A percentile compares a stretch with the other conserved stretches of the same genome.
Evolutionary conservation across 768 basidiomycete species (phyloP).

Genomic region (Postia placenta): DNA sequence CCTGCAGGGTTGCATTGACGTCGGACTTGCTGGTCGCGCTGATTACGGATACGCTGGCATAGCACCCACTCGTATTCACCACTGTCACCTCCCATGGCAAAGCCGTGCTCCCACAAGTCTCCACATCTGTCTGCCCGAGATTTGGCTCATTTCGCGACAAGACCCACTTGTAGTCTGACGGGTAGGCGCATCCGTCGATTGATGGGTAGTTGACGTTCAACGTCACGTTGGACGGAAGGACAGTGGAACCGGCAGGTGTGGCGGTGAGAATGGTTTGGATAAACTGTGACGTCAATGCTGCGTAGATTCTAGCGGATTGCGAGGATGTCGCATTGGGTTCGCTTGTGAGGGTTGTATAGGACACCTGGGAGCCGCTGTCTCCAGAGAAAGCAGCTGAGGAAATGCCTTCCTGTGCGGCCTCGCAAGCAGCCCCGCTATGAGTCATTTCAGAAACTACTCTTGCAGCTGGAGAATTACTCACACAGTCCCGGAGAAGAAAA

Average conservation of each 20-base stretch:
- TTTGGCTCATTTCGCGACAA: conserved; percentile 25
- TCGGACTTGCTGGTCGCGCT: conserved; percentile 38
- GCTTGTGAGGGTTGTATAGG: conserved; percentile 42
- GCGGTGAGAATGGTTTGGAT: conserved; percentile 9
- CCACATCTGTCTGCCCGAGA: conserved; percentile 22
- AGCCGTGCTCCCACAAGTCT: conserved; percentile 25
- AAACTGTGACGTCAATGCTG: conserved; percentile 37
- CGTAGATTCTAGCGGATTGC: conserved; percentile 35
- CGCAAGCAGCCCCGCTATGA: conserved; percentile 41
- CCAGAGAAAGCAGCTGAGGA: conserved; percentile 47
- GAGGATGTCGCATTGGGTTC: conserved; percentile 29
- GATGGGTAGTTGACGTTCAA: conserved; percentile 33
- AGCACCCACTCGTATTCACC: conserved; percentile 33
- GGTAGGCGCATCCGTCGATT: conserved; percentile 21
- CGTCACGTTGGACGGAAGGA: conserved; percentile 26
- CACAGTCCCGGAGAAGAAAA: conserved; percentile 24
- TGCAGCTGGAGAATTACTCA: conserved; percentile 13
- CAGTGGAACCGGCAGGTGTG: conserved; percentile 14
- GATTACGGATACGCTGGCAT: conserved; percentile 33
- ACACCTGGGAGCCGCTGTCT: conserved; percentile 34
- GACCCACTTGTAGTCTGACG: conserved; percentile 24
- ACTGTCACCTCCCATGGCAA: conserved; percentile 29
- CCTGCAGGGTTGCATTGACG: conserved; percentile 34
- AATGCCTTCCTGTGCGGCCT: conserved; percentile 42
- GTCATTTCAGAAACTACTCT: too few species aligned